A percentile compares a stretch with the other conserved stretches of the same genome.
phyloP scores from a whole-genome alignment of 208 protist genomes.

The Kentomonas sorsogonicus region DNA sequence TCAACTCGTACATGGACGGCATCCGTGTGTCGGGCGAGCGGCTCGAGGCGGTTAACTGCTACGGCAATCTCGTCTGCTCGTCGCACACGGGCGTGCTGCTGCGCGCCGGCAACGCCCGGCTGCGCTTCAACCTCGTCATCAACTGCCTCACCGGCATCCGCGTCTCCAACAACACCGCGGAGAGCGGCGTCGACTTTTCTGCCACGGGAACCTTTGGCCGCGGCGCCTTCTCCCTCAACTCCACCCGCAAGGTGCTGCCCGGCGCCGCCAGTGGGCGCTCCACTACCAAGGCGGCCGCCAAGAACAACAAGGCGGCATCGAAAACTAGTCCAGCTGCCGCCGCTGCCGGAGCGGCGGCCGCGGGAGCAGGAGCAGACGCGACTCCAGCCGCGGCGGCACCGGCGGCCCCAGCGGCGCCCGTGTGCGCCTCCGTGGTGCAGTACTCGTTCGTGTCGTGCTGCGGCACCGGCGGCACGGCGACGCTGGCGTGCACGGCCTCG shows the following conservation, averaged over 20 bases:
- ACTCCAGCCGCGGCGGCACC: too few relatives aligned
- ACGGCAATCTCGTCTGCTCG: conserved; percentile 14
- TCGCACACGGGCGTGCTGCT: neutral
- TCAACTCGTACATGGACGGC: conserved; percentile 5
- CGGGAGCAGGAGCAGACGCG: conserved; percentile 2
- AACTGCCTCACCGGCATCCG: conserved; percentile 1
- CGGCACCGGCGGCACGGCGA: conserved; percentile 12
- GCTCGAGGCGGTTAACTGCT: conserved; percentile 11
- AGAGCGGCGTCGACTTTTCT: neutral
- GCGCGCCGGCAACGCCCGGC: neutral
- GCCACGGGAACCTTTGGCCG: too few relatives aligned
- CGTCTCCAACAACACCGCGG: neutral
- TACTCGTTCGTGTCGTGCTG: conserved; percentile 20
- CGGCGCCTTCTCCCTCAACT: neutral
- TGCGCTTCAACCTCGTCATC: conserved; percentile 8
- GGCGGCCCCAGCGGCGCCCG: conserved; percentile 4
- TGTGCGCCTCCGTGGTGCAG: conserved; percentile 3
- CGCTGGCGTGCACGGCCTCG: conserved; percentile 4
- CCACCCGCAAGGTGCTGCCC: conserved; percentile 1
- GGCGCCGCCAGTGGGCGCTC: neutral
- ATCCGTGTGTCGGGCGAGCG: conserved; percentile 23
- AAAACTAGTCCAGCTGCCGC: too few relatives aligned
- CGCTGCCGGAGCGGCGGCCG: too few relatives aligned
- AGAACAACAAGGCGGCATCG: too few relatives aligned
- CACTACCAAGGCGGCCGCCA: neutral